Conservation (phyloP, 495 filamentous ascomycete species). For the Bathelium albidoporum region DNA sequence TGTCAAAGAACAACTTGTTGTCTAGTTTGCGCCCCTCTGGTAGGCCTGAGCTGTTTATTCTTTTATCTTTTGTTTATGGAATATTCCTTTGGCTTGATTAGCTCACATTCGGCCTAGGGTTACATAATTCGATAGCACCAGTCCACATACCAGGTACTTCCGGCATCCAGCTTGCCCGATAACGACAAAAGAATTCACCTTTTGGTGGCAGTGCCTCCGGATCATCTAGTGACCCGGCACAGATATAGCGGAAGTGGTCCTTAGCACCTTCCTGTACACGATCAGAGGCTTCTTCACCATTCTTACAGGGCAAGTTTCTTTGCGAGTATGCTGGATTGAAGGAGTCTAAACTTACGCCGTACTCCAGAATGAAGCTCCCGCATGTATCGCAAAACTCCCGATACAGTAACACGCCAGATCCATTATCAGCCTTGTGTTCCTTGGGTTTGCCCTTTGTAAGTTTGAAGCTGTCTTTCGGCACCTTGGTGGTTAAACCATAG, state of each 20-base stretch:
- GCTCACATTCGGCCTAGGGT: neutral
- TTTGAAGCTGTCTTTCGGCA: conserved; percentile 32
- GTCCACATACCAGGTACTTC: conserved; percentile 44
- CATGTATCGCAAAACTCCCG: conserved; percentile 57
- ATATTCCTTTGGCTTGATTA: conserved; percentile 34
- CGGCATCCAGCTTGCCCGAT: conserved; percentile 52
- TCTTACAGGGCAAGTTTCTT: neutral
- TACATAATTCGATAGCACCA: neutral
- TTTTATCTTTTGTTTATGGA: conserved; percentile 52
- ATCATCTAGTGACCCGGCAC: conserved; percentile 55
- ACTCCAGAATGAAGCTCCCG: conserved; percentile 54
- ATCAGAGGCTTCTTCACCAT: conserved; percentile 12
- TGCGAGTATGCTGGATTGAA: neutral
- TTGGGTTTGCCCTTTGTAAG: conserved; percentile 31
- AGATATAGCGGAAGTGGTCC: conserved; percentile 50
- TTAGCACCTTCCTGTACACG: conserved; percentile 42
- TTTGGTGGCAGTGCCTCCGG: conserved; percentile 51
- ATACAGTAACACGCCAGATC: conserved; percentile 41
- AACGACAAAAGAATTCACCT: conserved; percentile 58
- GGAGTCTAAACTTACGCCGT: conserved; percentile 36
- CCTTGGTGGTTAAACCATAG: conserved; percentile 55
- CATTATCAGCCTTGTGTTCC: conserved; percentile 48
- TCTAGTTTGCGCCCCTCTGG: too few species aligned
- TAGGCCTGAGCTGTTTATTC: too few species aligned
- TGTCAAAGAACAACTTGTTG: too few species aligned